Evolutionary conservation across 2,329 filamentous ascomycete species (phyloP).

Genomic region (Xylariaceae sp.): DNA sequence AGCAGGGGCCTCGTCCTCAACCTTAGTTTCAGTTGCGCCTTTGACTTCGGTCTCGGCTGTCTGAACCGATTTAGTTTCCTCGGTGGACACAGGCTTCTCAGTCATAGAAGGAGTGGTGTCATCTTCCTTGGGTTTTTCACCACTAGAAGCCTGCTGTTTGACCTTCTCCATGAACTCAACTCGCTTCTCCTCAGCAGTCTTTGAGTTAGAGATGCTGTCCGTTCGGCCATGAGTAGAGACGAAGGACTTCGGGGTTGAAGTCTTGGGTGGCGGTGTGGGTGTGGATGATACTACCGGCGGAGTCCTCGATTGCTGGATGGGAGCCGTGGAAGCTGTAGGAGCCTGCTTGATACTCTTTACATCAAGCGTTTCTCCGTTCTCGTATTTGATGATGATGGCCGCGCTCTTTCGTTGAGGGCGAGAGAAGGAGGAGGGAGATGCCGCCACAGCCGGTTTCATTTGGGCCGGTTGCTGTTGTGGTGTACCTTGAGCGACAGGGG

Average conservation of each 20-base stretch:
- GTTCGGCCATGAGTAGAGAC: conserved; percentile 63
- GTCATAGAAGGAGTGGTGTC: conserved; percentile 33
- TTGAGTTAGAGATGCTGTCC: conserved; percentile 64
- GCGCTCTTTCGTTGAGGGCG: conserved; percentile 61
- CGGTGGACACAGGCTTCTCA: conserved; percentile 29
- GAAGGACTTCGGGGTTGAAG: conserved; percentile 49
- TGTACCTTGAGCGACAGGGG: conserved; percentile 56
- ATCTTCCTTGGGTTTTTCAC: conserved; percentile 46
- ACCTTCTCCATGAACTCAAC: conserved; percentile 81
- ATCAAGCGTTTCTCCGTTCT: conserved; percentile 72
- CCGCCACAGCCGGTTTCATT: conserved; percentile 42
- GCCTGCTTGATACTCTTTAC: conserved; percentile 58
- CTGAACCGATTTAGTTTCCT: conserved; percentile 22
- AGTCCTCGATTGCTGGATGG: conserved; percentile 56
- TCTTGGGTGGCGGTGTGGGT: conserved; percentile 75
- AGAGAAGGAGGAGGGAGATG: conserved; percentile 43
- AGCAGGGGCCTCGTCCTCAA: conserved; percentile 26
- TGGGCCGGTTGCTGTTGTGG: conserved; percentile 62
- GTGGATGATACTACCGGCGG: conserved; percentile 70
- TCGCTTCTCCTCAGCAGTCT: conserved; percentile 77
- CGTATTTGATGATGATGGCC: conserved; percentile 79
- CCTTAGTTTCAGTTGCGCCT: conserved; percentile 33
- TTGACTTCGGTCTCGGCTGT: conserved; percentile 21
- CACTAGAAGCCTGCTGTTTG: conserved; percentile 53
- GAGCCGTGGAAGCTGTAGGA: conserved; percentile 53